Evolutionary conservation across 345 rosid genomes (phyloP).

Genomic region (Isatis tinctoria): DNA sequence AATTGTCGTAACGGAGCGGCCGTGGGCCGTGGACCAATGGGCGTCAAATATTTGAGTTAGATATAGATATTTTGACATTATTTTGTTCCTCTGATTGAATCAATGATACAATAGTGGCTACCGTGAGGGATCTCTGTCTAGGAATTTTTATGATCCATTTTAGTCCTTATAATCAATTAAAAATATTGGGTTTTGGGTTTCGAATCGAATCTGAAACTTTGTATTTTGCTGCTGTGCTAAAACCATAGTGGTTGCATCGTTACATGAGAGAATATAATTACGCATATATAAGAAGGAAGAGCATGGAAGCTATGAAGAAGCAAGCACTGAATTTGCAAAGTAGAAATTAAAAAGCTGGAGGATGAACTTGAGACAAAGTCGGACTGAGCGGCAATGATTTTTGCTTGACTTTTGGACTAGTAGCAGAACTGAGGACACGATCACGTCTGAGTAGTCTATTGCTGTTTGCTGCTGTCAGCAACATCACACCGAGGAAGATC

Average conservation of each 20-base stretch:
- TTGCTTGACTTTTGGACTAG: slow-evolving; percentile 17
- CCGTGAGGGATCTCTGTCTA: no score
- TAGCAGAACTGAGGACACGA: slow-evolving; percentile 26
- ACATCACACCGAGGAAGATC: slow-evolving; percentile 46
- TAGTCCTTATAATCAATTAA: neutral
- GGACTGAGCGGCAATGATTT: neutral
- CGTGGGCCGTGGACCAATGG: no score
- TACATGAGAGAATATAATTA: slow-evolving; percentile 67
- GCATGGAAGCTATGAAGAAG: slow-evolving; percentile 51
- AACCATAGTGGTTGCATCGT: slow-evolving; percentile 46
- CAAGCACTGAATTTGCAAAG: no score
- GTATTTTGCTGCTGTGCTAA: neutral
- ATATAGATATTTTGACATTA: no score
- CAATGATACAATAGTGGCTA: no score
- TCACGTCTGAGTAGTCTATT: slow-evolving; percentile 35
- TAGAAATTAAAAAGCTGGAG: no score
- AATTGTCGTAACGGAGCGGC: no score
- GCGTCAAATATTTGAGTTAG: no score
- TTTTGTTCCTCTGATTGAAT: no score
- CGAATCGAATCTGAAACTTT: neutral
- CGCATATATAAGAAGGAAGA: slow-evolving; percentile 50
- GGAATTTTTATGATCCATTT: neutral
- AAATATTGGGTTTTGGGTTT: neutral
- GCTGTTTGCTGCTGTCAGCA: slow-evolving; percentile 43
- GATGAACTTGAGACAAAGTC: no score